Evolutionary conservation across 2,329 filamentous ascomycete species (phyloP).

Genomic region (Paracoccidioides brasiliensis): DNA sequence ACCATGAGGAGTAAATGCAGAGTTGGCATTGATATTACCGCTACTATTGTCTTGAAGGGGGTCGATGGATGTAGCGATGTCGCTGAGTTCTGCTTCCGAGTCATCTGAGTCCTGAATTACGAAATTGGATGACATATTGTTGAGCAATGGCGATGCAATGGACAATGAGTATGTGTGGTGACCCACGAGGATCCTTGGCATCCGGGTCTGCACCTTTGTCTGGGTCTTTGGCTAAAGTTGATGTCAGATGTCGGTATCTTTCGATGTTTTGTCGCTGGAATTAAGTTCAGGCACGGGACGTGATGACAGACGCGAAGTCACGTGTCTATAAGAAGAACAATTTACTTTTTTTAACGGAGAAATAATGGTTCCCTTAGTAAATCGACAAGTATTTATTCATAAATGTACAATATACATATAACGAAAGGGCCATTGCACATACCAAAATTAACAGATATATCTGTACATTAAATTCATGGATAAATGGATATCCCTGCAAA

Average conservation of each 20-base stretch:
- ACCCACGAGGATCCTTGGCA: not conserved
- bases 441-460: not conserved
- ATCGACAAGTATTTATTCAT: not conserved
- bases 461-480: not conserved
- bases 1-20: not conserved
- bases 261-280: not conserved
- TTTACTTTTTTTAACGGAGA: not conserved
- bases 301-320: not conserved
- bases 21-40: slow-evolving; percentile 5
- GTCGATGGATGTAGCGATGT: slow-evolving; percentile 12
- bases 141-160: not conserved
- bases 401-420: not conserved
- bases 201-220: not conserved
- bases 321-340: not conserved
- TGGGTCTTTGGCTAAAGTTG: not conserved
- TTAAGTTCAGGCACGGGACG: not conserved
- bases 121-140: slow-evolving; percentile 23
- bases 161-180: not conserved
- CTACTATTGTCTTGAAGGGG: slow-evolving; percentile 9
- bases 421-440: not conserved
- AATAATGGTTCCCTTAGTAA: not conserved
- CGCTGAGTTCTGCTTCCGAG: slow-evolving; percentile 26
- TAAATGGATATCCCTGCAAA: not conserved
- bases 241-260: not conserved
- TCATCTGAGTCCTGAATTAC: slow-evolving; percentile 35